Percentiles rank a stretch among this genome's conserved stretches.
Conservation (phyloP, 371 early-diverging fungal species). For the Coemansia sp. region DNA sequence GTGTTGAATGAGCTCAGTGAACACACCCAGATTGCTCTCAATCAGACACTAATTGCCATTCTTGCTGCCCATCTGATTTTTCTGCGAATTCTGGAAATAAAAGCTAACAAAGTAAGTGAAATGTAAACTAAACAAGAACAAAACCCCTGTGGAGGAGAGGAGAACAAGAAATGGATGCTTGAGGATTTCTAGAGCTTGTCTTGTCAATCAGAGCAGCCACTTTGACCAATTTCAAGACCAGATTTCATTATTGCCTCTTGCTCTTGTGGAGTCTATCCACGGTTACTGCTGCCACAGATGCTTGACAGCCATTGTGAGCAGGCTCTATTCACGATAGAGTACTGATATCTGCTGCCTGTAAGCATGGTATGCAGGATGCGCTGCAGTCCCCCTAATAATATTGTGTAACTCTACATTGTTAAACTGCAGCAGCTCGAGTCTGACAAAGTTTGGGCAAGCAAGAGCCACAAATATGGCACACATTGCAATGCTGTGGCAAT, state of each 20-base stretch:
- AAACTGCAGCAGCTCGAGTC: no score
- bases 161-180: no score
- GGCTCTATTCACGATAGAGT: not conserved
- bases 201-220: no score
- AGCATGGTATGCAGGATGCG: not conserved
- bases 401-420: not conserved
- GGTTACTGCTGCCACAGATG: no score
- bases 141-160: not conserved
- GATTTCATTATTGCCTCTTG: no score
- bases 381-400: not conserved
- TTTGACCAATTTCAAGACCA: no score
- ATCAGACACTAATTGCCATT: constrained; percentile 84
- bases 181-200: no score
- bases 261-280: no score
- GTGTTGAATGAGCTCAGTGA: constrained; percentile 81
- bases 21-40: constrained; percentile 88
- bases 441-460: not conserved
- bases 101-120: no score
- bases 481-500: not conserved
- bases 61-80: constrained; percentile 49
- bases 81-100: no score
- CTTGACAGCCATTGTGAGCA: no score
- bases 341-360: not conserved
- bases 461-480: constrained; percentile 3
- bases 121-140: no score